Evolutionary conservation across 1,284 basidiomycete species (phyloP).

Genomic region (Cutaneotrichosporon sp.): DNA sequence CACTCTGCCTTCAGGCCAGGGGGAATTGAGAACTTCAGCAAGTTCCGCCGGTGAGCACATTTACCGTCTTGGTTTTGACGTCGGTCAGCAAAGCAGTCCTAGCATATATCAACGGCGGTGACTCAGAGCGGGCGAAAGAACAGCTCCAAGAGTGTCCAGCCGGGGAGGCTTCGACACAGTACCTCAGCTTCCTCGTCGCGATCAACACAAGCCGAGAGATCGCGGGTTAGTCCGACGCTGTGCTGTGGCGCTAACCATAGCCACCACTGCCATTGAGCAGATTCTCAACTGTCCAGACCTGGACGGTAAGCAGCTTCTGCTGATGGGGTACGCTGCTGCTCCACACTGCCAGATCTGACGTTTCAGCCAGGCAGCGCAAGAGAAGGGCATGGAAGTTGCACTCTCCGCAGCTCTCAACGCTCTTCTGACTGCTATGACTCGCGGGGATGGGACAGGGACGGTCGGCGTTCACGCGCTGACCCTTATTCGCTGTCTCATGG

Average conservation of each 20-base stretch:
- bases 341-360: background rate
- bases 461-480: conserved; percentile 12
- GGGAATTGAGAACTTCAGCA: conserved; percentile 14
- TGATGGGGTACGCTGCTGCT: conserved; percentile 23
- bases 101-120: conserved; percentile 11
- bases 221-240: background rate
- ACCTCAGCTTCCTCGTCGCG: conserved; percentile 26
- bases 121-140: background rate
- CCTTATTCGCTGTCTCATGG: conserved; percentile 15
- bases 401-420: conserved; percentile 1
- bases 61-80: background rate
- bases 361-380: conserved; percentile 13
- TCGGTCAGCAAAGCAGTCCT: conserved; percentile 17
- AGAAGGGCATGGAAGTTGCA: conserved; percentile 13
- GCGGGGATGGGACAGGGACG: background rate
- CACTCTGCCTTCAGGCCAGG: conserved; percentile 6
- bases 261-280: conserved; percentile 16
- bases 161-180: conserved; percentile 25
- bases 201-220: conserved; percentile 10
- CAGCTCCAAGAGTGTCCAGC: conserved; percentile 18
- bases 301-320: conserved; percentile 22
- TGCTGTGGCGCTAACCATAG: background rate
- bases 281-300: conserved; percentile 26
- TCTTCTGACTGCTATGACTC: background rate
- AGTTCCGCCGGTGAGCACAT: conserved; percentile 13